Evolutionary conservation across 345 rosid genomes (phyloP), one percentile per base, ranked within the genome.

Genomic region (Capsella bursapastoris): DNA sequence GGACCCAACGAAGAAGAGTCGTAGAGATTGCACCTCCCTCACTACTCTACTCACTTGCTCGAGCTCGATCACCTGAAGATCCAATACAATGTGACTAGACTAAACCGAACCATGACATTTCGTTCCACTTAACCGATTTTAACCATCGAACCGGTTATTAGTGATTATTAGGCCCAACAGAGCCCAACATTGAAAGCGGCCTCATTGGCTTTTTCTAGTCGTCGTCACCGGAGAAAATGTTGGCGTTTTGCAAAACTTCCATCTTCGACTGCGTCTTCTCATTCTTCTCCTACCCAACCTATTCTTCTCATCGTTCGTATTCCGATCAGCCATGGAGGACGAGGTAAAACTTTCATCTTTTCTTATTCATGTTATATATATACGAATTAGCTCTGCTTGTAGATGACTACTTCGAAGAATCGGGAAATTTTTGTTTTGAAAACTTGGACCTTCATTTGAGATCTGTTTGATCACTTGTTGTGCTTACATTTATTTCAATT

Each of bases 261-360:
- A 44, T 66, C 50, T 49, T 49, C 15, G 57, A 61, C 49, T 61
- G 27, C 63, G 49, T 61, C 74, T 43, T n/a, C 61, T 57, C 58
- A 18, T 29, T 57, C 48, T 56, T 65, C 57, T 64, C 65, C 15
- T 11, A 27, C 64, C 7, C 43, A 37, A 40, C 52, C 34, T 55
- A 44, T 18, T 5, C 15, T 48, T 40, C 37, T 59, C 73, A 37
- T 60, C 62, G 47, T 66, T 58, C 32, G 45, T 66, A 2, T 75
- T 40, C 56, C 45, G 64, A 75, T 68, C 79, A 38, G 64, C 57
- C 57, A 75, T 75, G 79, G 74, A 75, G 62, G 79, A 75, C 45
- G 79, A 75, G 79, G 79, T 75, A 7, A 48, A 12, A 6, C 14
- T 1, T 60, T 43, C 40, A 1, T 60, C 4, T 59, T 10, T 1